phyloP scores from a whole-genome alignment of 352 stramenopile genomes.

The Globisporangium uncinulatum region DNA sequence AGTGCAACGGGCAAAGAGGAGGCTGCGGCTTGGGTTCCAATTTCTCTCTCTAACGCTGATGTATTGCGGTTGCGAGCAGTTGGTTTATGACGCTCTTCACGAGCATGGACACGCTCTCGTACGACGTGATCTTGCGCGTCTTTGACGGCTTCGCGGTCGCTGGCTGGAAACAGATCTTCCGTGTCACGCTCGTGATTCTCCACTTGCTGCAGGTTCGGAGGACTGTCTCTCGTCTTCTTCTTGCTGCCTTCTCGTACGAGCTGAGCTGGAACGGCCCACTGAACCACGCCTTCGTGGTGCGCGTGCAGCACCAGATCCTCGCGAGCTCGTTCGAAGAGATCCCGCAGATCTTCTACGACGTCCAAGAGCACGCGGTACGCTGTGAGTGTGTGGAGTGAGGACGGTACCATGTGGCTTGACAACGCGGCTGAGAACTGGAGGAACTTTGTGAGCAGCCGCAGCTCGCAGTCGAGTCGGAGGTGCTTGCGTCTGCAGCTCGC shows the following conservation, averaged over 20 bases:
- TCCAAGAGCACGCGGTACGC: slow-evolving; percentile 53
- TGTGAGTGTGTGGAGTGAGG: too few species aligned
- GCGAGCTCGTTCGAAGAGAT: slow-evolving; percentile 65
- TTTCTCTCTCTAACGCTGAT: background rate
- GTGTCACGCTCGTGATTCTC: slow-evolving; percentile 53
- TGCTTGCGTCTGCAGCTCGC: background rate
- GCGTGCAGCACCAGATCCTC: slow-evolving; percentile 39
- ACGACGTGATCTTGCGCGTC: slow-evolving; percentile 50
- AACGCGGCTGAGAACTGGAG: background rate
- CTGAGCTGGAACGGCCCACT: too few species aligned
- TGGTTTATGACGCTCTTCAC: slow-evolving; percentile 83
- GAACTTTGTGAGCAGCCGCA: background rate
- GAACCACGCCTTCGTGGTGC: too few species aligned
- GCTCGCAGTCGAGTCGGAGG: background rate
- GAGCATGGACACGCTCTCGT: slow-evolving; percentile 66
- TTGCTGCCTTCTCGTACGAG: too few species aligned
- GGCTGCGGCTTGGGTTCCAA: background rate
- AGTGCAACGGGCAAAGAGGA: too few species aligned
- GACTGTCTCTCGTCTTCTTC: background rate
- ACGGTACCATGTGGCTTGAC: too few species aligned
- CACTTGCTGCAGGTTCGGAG: slow-evolving; percentile 34
- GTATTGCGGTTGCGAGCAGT: slow-evolving; percentile 16
- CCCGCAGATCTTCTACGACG: slow-evolving; percentile 68
- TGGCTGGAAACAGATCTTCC: slow-evolving; percentile 71
- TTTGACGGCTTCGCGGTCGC: slow-evolving; percentile 64